Evolutionary conservation across 441 rosid species (phyloP).

Genomic region (Gossypium aridum): DNA sequence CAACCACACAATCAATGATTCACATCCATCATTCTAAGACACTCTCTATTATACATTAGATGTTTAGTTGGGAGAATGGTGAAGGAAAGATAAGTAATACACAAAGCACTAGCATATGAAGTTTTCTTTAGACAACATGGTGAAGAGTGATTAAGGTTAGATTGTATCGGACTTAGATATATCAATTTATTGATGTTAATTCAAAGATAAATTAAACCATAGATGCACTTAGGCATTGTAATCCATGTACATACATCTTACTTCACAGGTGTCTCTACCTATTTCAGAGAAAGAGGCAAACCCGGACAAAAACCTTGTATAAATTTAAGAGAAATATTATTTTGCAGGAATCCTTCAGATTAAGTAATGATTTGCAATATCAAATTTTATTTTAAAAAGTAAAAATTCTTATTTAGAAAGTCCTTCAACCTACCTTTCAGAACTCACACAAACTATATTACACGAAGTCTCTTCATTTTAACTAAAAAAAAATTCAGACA

Average conservation of each 20-base stretch:
- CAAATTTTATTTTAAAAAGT: neutral
- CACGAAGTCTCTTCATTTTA: neutral
- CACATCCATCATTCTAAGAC: neutral
- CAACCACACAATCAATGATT: constrained; percentile 2
- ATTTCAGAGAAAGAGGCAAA: neutral
- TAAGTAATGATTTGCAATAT: neutral
- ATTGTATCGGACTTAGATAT: neutral
- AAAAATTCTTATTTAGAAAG: neutral
- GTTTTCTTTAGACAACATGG: neutral
- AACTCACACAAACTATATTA: neutral
- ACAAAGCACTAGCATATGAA: neutral
- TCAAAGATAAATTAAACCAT: neutral
- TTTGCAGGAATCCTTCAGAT: neutral
- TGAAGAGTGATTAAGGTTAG: neutral
- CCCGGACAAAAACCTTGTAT: neutral
- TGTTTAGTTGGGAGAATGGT: neutral
- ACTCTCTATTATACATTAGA: neutral
- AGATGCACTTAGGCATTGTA: neutral
- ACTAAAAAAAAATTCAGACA: neutral
- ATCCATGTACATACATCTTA: neutral
- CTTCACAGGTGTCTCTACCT: neutral
- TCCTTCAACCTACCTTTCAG: neutral
- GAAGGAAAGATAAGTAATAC: neutral
- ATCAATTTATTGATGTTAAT: neutral
- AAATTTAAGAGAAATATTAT: neutral